Evolutionary conservation across 2,329 filamentous ascomycete species (phyloP), one percentile per base, ranked within the genome.

Genomic region (Hypoxylon sp.): DNA sequence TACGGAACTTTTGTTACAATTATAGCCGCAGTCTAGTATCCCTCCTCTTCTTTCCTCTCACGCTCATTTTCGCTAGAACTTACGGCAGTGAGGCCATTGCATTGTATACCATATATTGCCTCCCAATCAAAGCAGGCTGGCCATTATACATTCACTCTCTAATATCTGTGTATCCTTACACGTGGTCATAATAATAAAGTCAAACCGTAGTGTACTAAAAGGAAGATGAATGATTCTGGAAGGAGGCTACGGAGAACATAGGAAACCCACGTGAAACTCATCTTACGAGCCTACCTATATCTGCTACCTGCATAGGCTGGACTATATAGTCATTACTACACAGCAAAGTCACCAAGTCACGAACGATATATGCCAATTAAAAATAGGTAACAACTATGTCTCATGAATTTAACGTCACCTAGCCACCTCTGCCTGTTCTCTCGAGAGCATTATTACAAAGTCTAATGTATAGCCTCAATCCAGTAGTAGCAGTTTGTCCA

Each of bases 401-500:
- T 56, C 63, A 67, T 67, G 68, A 69, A 67, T 66, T 57, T 30
- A 67, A 69, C 17, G 50, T 60, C 66, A 49, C 36, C 53, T 57
- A 28, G 63, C 68, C 66, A 32, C 51, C 49, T 65, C 57, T 53
- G 25, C 25, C 52, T 60, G 7, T 41, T 60, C 41, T 34, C 43
- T 43, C 45, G 53, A 66, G 63, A 36, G 53, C 46, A 67, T 69
- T 67, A 71, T 71, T 69, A 71, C 60, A 71, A 69, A 56, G 45
- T 58, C 23, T 61, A 59, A 60, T 38, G 50, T 46, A 30, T 56
- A 49, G 34, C 52, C 55, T 66, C 51, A 52, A 63, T 64, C 50
- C 51, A 48, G 56, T 48, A 62, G 56, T 53, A 63, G 17, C 66
- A 61, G 53, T 63, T 64, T 66, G 51, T 61, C 13, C 55, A 23